These are phyloP conservation scores for Citrus cavaleriei DNA, from an alignment of 345 rosid genomes.

Conservation along the genomic window DNA sequence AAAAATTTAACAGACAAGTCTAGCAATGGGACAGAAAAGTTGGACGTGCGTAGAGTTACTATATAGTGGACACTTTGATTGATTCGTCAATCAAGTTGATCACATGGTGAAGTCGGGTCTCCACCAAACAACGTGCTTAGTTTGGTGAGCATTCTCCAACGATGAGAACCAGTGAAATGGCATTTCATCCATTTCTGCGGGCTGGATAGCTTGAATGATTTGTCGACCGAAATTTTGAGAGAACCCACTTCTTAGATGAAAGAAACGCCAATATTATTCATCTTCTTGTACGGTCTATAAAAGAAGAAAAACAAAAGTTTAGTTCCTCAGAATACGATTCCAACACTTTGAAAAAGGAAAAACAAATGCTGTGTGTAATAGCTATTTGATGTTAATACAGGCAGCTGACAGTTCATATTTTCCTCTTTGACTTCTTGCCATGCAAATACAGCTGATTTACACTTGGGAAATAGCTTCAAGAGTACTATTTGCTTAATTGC, in stretches of 20 bases:
- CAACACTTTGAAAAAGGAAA: neutral
- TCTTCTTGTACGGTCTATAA: neutral
- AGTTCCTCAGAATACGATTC: neutral
- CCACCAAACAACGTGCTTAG: neutral
- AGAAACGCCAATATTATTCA: neutral
- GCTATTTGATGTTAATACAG: neutral
- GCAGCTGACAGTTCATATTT: neutral
- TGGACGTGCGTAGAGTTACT: too few relatives aligned
- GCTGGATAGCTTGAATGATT: neutral
- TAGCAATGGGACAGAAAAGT: too few relatives aligned
- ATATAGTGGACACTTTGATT: neutral
- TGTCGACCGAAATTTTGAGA: neutral
- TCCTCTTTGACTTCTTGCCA: neutral
- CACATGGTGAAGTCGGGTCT: neutral
- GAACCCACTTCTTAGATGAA: neutral
- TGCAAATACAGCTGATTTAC: neutral
- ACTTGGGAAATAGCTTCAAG: neutral
- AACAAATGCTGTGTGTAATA: neutral
- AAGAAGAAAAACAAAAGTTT: neutral
- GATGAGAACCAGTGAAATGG: neutral
- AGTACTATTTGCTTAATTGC: too few relatives aligned
- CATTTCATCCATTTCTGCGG: neutral
- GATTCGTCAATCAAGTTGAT: neutral
- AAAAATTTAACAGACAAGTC: too few relatives aligned
- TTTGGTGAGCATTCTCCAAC: neutral